These are phyloP conservation scores for Lasiodiplodia sp. DNA, from an alignment of 2,329 filamentous ascomycete species.

Conservation along the genomic window DNA sequence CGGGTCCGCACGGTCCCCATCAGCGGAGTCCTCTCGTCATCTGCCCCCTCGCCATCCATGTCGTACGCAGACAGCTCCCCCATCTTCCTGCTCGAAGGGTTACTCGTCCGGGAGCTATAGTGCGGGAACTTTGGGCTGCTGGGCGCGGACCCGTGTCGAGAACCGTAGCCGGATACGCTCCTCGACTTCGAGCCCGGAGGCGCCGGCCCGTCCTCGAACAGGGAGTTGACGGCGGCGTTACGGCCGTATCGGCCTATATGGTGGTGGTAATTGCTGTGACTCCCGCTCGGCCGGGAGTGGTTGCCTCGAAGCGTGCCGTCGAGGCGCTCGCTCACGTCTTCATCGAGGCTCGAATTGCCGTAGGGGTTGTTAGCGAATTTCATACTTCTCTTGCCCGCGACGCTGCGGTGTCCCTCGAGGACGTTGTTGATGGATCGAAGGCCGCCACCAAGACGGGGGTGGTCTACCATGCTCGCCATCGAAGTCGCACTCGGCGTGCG, in stretches of 20 bases:
- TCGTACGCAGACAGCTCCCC: slow-evolving; percentile 76
- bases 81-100: slow-evolving; percentile 58
- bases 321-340: slow-evolving; percentile 47
- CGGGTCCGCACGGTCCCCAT: slow-evolving; percentile 70
- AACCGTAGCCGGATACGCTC: slow-evolving; percentile 65
- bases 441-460: slow-evolving; percentile 50
- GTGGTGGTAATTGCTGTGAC: slow-evolving; percentile 78
- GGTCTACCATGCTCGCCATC: slow-evolving; percentile 72
- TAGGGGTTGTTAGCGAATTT: slow-evolving; percentile 88
- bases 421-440: slow-evolving; percentile 72
- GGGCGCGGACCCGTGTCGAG: slow-evolving; percentile 57
- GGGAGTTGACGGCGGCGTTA: slow-evolving; percentile 39
- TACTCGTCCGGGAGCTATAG: slow-evolving; percentile 54
- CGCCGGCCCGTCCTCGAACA: slow-evolving; percentile 63
- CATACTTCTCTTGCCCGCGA: slow-evolving; percentile 88
- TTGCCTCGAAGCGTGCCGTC: slow-evolving; percentile 49
- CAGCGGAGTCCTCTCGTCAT: slow-evolving; percentile 88
- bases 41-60: slow-evolving; percentile 80
- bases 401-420: slow-evolving; percentile 68
- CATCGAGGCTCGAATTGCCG: slow-evolving; percentile 65
- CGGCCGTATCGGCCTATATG: slow-evolving; percentile 80
- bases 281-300: slow-evolving; percentile 58
- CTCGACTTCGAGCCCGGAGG: slow-evolving; percentile 72
- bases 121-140: slow-evolving; percentile 69
- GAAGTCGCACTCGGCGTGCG: slow-evolving; percentile 94